Conservation (phyloP, 805 yeast species). For the Ogataea dorogensis region DNA sequence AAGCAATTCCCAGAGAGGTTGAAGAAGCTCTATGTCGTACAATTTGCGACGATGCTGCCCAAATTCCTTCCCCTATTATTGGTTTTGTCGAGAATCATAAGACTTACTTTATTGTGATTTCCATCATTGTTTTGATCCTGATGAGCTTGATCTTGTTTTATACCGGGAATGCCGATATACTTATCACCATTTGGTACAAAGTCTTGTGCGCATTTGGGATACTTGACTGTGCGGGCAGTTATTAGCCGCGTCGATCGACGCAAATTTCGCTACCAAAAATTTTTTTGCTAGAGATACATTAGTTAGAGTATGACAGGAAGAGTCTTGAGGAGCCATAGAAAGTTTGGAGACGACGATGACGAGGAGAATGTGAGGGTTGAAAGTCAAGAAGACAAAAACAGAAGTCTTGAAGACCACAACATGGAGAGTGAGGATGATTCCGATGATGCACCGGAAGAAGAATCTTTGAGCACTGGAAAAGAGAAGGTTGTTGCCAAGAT, state of each 20-base stretch:
- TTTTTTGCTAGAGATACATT: slow-evolving; percentile 8
- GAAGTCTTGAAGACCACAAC: slow-evolving; percentile 16
- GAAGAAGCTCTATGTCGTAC: slow-evolving; percentile 14
- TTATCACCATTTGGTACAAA: slow-evolving; percentile 20
- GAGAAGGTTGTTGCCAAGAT: slow-evolving; percentile 7
- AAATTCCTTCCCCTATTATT: slow-evolving; percentile 14
- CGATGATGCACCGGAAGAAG: slow-evolving; percentile 55
- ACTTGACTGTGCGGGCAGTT: slow-evolving; percentile 9
- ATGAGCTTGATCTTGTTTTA: slow-evolving; percentile 15
- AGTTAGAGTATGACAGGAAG: slow-evolving; percentile 10
- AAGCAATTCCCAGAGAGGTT: slow-evolving; percentile 5
- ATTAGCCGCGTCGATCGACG: slow-evolving; percentile 11
- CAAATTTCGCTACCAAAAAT: slow-evolving; percentile 3
- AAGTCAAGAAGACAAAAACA: slow-evolving; percentile 13
- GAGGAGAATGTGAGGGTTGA: slow-evolving; percentile 10
- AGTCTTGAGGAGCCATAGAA: slow-evolving; percentile 21
- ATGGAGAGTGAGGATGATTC: slow-evolving; percentile 22
- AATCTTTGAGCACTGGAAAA: slow-evolving; percentile 24
- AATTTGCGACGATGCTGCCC: slow-evolving; percentile 6
- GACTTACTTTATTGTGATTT: slow-evolving; percentile 6
- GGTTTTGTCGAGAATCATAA: slow-evolving; percentile 13
- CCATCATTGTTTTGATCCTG: slow-evolving; percentile 9
- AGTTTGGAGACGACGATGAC: slow-evolving; percentile 16
- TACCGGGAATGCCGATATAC: slow-evolving; percentile 14
- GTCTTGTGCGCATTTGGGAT: slow-evolving; percentile 22